Base-by-base conservation (phyloP, 2,329 filamentous ascomycete species). In the Nemania sp. region DNA sequence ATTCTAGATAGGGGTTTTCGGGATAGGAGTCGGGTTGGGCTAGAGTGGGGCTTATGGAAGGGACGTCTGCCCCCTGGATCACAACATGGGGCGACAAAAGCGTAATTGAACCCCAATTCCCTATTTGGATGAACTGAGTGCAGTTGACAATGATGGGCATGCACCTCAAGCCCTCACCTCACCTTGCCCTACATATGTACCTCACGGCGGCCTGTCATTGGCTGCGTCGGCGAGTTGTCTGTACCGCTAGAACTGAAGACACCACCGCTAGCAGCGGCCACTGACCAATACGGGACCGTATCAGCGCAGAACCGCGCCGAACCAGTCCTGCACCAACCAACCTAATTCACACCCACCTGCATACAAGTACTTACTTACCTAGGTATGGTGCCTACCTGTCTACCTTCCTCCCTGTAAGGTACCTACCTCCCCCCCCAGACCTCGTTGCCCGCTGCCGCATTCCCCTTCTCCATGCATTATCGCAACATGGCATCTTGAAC, bases 401-500 rank as follows among this genome's bases (percentile, higher is more conserved):
- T 7, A 39, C 21, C 17, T 37, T 6, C 42, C 3, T 12, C 6
- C 2, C 43, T n/a, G 29, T 50, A 54, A 25, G 17, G 45, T 54
- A 51, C 60, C 42, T 57, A 37, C 46, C 42, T 35, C 20, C 43
- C 50, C 54, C 25, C 25, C 25, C 25, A 29, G 25, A 29, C 25
- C 25, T 29, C 55, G 21, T 46, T 47, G 48, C 49, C 42, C 55
- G 21, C 40, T 47, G 48, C 49, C 42, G 39, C 43, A 29, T 53
- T 39, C 60, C 57, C 54, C 57, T 57, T 63, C 55, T 50, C 45
- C 42, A 50, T 55, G n/a, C n/a, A n/a, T 57, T 47, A 43, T 58
- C 29, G 54, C 54, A 59, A 59, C 57, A 57, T 60, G 57, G 57
- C 57, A 63, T 59, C 57, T 63, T 59, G 63, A 60, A 60, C 54